Percentiles rank a stretch among this genome's conserved stretches.
These are phyloP conservation scores for Cryphonectria japonica DNA, from an alignment of 2,329 filamentous ascomycete genomes.

Conservation along the genomic window DNA sequence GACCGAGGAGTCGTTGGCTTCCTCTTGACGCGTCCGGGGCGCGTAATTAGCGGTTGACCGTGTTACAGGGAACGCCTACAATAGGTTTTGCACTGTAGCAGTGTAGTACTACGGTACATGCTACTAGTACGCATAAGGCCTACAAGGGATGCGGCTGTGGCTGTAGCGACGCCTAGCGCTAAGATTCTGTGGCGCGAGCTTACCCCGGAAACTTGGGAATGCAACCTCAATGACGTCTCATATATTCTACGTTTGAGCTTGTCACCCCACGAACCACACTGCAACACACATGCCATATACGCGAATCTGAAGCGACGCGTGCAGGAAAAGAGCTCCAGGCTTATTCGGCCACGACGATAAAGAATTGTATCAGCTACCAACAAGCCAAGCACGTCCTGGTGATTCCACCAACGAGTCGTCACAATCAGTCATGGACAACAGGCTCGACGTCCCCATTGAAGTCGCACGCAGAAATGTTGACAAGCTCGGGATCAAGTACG, in stretches of 20 bases:
- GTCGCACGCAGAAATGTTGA: conserved; percentile 23
- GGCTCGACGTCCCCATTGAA: background rate
- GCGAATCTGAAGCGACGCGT: background rate
- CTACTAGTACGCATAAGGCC: background rate
- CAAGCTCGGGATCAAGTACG: conserved; percentile 27
- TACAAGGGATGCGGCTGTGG: conserved; percentile 21
- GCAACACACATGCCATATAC: background rate
- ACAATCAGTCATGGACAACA: background rate
- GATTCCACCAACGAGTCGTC: background rate
- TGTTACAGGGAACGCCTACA: conserved; percentile 14
- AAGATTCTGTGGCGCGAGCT: conserved; percentile 25
- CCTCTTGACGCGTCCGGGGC: conserved; percentile 12
- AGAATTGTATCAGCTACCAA: background rate
- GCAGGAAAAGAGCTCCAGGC: background rate
- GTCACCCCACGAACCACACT: background rate
- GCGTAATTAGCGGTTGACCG: conserved; percentile 13
- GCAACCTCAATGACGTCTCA: conserved; percentile 24
- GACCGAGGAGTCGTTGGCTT: background rate
- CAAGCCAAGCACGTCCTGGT: background rate
- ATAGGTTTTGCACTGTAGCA: background rate
- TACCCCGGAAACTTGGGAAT: conserved; percentile 10
- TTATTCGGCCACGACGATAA: background rate
- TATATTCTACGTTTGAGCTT: no score
- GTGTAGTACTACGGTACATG: background rate
- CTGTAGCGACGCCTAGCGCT: background rate